These are phyloP conservation scores for Eutrema heterophyllum DNA, from an alignment of 345 rosid species.

Conservation along the genomic window DNA sequence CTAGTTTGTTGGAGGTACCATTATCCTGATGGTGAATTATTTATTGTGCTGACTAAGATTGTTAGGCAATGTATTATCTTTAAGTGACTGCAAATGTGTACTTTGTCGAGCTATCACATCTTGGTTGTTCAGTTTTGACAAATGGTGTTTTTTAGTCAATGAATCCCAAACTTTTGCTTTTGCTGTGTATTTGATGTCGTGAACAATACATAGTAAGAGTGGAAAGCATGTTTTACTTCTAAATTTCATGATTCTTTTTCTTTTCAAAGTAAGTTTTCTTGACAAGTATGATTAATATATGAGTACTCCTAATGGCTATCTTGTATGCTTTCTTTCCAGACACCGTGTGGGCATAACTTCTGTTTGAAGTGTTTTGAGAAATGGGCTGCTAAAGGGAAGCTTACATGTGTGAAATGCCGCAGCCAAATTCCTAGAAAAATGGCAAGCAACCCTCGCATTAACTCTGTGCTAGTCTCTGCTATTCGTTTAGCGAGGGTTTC, in stretches of 20 bases:
- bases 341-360: slow-evolving; percentile 81
- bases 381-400: slow-evolving; percentile 49
- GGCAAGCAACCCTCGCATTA: slow-evolving; percentile 57
- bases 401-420: slow-evolving; percentile 60
- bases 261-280: background rate
- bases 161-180: no score
- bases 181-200: background rate
- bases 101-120: no score
- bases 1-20: no score
- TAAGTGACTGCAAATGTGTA: no score
- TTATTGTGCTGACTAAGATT: no score
- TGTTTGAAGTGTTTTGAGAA: slow-evolving; percentile 67
- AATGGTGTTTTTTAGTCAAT: no score
- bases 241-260: background rate
- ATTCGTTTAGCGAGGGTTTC: slow-evolving; percentile 53
- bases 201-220: background rate
- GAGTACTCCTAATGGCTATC: background rate
- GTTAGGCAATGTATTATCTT: no score
- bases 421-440: slow-evolving; percentile 35
- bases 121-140: no score
- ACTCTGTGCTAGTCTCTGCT: slow-evolving; percentile 47
- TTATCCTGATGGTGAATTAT: no score
- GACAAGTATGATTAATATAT: background rate
- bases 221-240: no score
- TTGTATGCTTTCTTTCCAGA: slow-evolving; percentile 34